Conservation (phyloP, 352 stramenopile species). For the Pythium apleroticum region DNA sequence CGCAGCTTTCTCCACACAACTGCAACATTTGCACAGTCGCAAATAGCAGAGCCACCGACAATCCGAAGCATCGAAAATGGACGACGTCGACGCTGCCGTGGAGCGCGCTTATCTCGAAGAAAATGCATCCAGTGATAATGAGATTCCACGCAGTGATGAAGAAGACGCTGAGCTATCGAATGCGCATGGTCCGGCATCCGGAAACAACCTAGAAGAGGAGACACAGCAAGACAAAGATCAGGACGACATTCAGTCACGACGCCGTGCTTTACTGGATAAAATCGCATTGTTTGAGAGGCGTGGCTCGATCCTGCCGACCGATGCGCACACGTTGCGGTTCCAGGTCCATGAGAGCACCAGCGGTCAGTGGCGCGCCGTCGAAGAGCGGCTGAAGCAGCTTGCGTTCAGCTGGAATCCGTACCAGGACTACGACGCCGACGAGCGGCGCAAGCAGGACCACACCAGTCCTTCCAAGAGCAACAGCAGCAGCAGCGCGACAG, state of each 20-base stretch:
- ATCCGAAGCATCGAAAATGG: slow-evolving; percentile 7
- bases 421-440: slow-evolving; percentile 42
- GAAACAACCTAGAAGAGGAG: background rate
- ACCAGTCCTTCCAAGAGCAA: background rate
- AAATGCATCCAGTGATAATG: background rate
- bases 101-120: slow-evolving; percentile 6
- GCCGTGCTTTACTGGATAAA: slow-evolving; percentile 42
- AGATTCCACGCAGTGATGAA: background rate
- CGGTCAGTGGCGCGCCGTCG: slow-evolving; percentile 55
- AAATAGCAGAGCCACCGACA: background rate
- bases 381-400: slow-evolving; percentile 58
- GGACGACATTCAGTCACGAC: slow-evolving; percentile 6
- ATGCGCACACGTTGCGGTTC: slow-evolving; percentile 63
- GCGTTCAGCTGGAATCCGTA: slow-evolving; percentile 76
- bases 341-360: slow-evolving; percentile 67
- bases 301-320: slow-evolving; percentile 52
- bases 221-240: background rate
- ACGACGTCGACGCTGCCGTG: background rate
- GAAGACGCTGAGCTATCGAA: background rate
- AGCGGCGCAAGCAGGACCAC: slow-evolving; percentile 24
- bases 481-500: slow-evolving; percentile 8
- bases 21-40: slow-evolving; percentile 6
- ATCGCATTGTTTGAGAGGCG: slow-evolving; percentile 55
- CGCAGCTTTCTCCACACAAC: slow-evolving; percentile 11
- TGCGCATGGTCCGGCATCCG: background rate